Evolutionary conservation across 306 rosid species (phyloP).

Genomic region (Senna tora): DNA sequence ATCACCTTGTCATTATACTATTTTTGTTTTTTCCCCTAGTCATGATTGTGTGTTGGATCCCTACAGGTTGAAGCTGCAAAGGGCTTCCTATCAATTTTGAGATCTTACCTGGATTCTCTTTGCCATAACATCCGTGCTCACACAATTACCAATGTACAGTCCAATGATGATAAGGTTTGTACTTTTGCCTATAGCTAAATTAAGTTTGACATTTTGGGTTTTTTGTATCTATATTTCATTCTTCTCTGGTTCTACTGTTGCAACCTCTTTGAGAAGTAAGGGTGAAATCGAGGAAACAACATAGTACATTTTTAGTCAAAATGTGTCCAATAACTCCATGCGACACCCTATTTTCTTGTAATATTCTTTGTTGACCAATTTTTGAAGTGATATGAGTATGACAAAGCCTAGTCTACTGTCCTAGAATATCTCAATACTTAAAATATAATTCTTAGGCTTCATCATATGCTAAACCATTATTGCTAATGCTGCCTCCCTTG

Average conservation of each 20-base stretch:
- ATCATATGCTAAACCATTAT: background rate
- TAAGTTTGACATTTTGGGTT: constrained; percentile 12
- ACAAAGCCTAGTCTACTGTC: background rate
- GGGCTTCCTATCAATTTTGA: constrained; percentile 71
- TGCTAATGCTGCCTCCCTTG: background rate
- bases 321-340: background rate
- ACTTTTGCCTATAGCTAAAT: constrained; percentile 25
- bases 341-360: constrained; percentile 5
- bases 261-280: constrained; percentile 13
- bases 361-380: constrained; percentile 3
- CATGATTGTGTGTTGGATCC: constrained; percentile 5
- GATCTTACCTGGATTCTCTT: constrained; percentile 92
- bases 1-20: constrained; percentile 3
- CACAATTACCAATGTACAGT: constrained; percentile 97
- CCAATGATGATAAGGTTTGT: constrained; percentile 94
- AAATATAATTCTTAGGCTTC: constrained; percentile 21
- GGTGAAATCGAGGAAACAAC: constrained; percentile 4
- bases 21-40: background rate
- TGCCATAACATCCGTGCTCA: constrained; percentile 87
- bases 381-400: constrained; percentile 7
- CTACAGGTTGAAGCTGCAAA: constrained; percentile 84
- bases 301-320: constrained; percentile 4
- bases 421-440: constrained; percentile 1
- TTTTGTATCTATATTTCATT: constrained; percentile 8
- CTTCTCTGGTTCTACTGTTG: constrained; percentile 4